Evolutionary conservation across 805 yeast species (phyloP).

Genomic region (Cephaloascus fragrans): DNA sequence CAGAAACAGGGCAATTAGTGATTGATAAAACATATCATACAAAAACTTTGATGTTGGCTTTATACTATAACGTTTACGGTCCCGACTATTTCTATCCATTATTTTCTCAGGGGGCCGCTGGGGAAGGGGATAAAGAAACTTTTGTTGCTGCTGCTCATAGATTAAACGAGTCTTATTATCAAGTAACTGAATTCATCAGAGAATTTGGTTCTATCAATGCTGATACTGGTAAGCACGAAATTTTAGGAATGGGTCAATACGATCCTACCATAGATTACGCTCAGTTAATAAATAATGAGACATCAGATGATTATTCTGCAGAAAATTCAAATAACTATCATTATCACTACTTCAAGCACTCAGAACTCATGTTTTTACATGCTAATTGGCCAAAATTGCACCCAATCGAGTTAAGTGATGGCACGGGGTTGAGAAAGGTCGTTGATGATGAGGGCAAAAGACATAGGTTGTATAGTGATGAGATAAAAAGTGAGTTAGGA

Average conservation of each 20-base stretch:
- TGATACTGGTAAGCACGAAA: conserved; percentile 14
- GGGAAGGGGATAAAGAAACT: conserved; percentile 33
- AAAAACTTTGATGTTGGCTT: conserved; percentile 19
- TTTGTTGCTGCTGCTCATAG: conserved; percentile 31
- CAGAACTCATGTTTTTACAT: conserved; percentile 20
- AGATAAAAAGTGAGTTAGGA: conserved; percentile 15
- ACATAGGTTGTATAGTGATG: conserved; percentile 18
- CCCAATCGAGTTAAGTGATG: conserved; percentile 14
- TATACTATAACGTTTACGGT: conserved; percentile 28
- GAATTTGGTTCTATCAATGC: conserved; percentile 23
- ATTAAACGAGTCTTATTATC: conserved; percentile 23
- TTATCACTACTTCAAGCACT: conserved; percentile 17
- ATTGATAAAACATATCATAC: conserved; percentile 22
- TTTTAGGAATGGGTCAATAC: conserved; percentile 26
- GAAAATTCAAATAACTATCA: conserved; percentile 13
- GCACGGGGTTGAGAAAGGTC: conserved; percentile 19
- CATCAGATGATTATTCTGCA: not conserved
- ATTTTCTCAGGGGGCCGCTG: conserved; percentile 30
- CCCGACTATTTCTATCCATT: conserved; percentile 26
- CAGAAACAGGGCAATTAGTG: conserved; percentile 29
- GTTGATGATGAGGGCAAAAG: conserved; percentile 9
- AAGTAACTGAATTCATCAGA: conserved; percentile 23
- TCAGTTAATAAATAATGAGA: conserved; percentile 5
- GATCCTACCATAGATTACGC: conserved; percentile 22
- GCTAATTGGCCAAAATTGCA: conserved; percentile 28